Evolutionary conservation across 2,329 filamentous ascomycete genomes (phyloP).

Genomic region (Neofusicoccum ribis): DNA sequence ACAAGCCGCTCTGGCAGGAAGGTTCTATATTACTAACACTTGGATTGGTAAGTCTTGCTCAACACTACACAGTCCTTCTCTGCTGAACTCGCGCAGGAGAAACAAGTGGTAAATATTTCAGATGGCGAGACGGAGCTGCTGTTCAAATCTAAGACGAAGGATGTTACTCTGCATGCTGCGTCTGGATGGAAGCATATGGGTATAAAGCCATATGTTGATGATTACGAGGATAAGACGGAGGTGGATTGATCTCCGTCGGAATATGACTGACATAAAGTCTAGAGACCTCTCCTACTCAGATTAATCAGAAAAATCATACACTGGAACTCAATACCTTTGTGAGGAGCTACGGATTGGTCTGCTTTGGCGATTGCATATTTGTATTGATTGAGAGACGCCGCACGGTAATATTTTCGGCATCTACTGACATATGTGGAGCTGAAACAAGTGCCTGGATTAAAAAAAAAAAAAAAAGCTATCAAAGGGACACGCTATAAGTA

Average conservation of each 20-base stretch:
- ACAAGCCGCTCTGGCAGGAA: slow-evolving; percentile 24
- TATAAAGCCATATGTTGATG: not conserved
- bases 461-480: no score
- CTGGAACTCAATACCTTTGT: no score
- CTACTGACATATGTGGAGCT: no score
- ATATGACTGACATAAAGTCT: no score
- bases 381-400: no score
- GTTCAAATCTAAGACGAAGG: not conserved
- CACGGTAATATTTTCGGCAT: no score
- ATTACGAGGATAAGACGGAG: not conserved
- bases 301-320: no score
- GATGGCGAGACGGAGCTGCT: not conserved
- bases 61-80: not conserved
- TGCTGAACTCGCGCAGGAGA: not conserved
- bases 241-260: not conserved
- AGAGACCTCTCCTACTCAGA: no score
- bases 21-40: slow-evolving; percentile 27
- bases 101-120: not conserved
- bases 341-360: no score
- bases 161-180: not conserved
- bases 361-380: no score
- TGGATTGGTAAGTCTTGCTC: slow-evolving; percentile 22
- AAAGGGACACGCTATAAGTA: no score
- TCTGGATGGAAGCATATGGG: not conserved
- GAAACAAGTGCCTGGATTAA: no score